Evolutionary conservation across 2,329 filamentous ascomycete genomes (phyloP), one percentile per base, ranked within the genome.

Genomic region (Stachybotrys elegans): DNA sequence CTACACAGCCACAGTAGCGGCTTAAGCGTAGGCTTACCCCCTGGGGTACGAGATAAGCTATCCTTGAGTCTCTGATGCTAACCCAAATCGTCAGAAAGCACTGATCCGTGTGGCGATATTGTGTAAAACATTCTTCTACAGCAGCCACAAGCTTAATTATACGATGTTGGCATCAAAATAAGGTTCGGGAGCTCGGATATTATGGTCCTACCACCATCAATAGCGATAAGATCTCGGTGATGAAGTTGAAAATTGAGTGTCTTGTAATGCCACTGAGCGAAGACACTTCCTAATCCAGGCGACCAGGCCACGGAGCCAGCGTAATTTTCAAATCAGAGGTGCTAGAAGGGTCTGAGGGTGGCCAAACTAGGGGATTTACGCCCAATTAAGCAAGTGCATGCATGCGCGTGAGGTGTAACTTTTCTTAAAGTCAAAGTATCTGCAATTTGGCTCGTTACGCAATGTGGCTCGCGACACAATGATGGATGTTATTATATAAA

Each of bases 31-130:
- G n/a, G n/a, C n/a, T n/a, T n/a, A n/a, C n/a, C n/a, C n/a, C n/a
- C n/a, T n/a, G n/a, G n/a, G n/a, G n/a, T n/a, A n/a, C n/a, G n/a
- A n/a, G n/a, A n/a, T n/a, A n/a, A n/a, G n/a, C n/a, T n/a, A n/a
- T n/a, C n/a, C n/a, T n/a, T n/a, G n/a, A n/a, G n/a, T n/a, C 31
- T 35, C 31, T 17, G 31, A 35, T 35, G n/a, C 31, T 35, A 35
- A 17, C 31, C n/a, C 8, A 16, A 35, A n/a, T 6, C n/a, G 19
- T 35, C 19, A 9, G n/a, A 35, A 35, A 17, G 31, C 19, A 35
- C 31, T 35, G n/a, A 35, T 35, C 31, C 13, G n/a, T 17, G 8
- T 35, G 6, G n/a, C 19, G n/a, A 35, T 35, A 16, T 35, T 35
- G n/a, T 35, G 19, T 35, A 16, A n/a, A 35, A n/a, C n/a, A 17